Percentiles rank a stretch among this genome's conserved stretches.
These are phyloP conservation scores for Diospyros kaki DNA, from an alignment of 148 eudicot species.

Conservation along the genomic window DNA sequence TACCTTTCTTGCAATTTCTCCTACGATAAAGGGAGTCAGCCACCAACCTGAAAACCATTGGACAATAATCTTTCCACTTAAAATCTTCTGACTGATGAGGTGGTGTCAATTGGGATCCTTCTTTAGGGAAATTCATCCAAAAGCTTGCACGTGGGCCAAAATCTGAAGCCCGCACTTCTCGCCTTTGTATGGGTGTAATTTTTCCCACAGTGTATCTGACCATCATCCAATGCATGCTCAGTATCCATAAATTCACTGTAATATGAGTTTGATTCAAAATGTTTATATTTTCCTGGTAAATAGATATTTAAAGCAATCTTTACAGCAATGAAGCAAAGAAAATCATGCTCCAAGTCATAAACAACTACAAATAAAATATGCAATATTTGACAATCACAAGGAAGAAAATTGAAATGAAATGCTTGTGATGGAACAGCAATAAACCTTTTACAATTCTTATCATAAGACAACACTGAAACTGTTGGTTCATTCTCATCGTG, in stretches of 20 bases:
- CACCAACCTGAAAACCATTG: slow-evolving; percentile 99
- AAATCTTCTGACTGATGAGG: slow-evolving; percentile 93
- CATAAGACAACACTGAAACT: not conserved
- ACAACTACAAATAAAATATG: not conserved
- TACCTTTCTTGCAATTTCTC: not conserved
- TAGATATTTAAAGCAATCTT: not conserved
- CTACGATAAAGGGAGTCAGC: not conserved
- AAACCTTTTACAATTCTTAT: not conserved
- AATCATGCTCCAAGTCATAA: not conserved
- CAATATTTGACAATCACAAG: not conserved
- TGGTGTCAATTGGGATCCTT: slow-evolving; percentile 94
- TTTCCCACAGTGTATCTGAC: slow-evolving; percentile 97
- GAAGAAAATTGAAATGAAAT: not conserved
- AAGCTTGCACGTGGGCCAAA: slow-evolving; percentile 93
- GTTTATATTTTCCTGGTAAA: not conserved
- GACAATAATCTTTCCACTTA: slow-evolving; percentile 97
- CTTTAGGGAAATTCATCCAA: slow-evolving; percentile 94
- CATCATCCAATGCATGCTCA: slow-evolving; percentile 34
- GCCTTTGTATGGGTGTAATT: slow-evolving; percentile 91
- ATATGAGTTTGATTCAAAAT: not conserved
- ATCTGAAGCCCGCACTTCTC: slow-evolving; percentile 82
- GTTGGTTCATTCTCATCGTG: not conserved
- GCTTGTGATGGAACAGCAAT: not conserved
- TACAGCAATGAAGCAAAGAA: not conserved
- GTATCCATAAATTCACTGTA: slow-evolving; percentile 11